Evolutionary conservation across 2,329 filamentous ascomycete species (phyloP).

Genomic region (Alternaria gaisen): DNA sequence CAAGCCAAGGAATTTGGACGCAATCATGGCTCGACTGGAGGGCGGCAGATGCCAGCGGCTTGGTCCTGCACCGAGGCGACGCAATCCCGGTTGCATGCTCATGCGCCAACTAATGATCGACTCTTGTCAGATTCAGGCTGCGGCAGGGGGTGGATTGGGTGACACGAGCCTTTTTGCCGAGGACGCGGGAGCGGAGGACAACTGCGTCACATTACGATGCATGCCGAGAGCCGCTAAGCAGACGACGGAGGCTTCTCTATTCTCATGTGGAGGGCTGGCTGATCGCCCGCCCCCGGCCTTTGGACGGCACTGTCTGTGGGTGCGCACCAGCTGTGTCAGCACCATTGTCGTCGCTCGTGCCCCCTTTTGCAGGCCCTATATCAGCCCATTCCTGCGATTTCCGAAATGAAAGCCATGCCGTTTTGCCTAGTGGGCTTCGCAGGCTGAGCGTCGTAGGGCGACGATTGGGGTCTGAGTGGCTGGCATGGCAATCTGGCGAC

Average conservation of each 20-base stretch:
- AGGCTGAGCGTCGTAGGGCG: constrained; percentile 33
- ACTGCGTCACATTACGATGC: constrained; percentile 43
- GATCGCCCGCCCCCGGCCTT: constrained; percentile 26
- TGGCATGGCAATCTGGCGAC: constrained; percentile 19
- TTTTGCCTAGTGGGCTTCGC: not conserved
- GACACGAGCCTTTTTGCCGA: constrained; percentile 44
- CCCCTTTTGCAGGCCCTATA: constrained; percentile 15
- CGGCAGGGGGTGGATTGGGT: constrained; percentile 39
- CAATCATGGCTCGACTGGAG: constrained; percentile 23
- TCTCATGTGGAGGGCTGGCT: constrained; percentile 40
- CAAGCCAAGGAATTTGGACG: constrained; percentile 18
- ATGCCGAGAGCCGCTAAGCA: constrained; percentile 39
- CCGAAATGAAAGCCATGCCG: constrained; percentile 1
- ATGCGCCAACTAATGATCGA: constrained; percentile 44
- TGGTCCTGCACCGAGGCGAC: constrained; percentile 40
- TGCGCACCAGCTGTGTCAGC: constrained; percentile 12
- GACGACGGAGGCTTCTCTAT: constrained; percentile 43
- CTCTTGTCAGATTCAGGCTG: constrained; percentile 40
- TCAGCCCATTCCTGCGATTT: constrained; percentile 13
- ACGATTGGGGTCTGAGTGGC: constrained; percentile 21
- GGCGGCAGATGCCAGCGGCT: constrained; percentile 38
- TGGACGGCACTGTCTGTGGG: constrained; percentile 1
- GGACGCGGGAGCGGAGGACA: constrained; percentile 46
- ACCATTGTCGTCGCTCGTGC: constrained; percentile 10
- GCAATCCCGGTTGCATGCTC: constrained; percentile 37